Conservation (phyloP, 2,329 filamentous ascomycete species). For the Alternaria triticina region DNA sequence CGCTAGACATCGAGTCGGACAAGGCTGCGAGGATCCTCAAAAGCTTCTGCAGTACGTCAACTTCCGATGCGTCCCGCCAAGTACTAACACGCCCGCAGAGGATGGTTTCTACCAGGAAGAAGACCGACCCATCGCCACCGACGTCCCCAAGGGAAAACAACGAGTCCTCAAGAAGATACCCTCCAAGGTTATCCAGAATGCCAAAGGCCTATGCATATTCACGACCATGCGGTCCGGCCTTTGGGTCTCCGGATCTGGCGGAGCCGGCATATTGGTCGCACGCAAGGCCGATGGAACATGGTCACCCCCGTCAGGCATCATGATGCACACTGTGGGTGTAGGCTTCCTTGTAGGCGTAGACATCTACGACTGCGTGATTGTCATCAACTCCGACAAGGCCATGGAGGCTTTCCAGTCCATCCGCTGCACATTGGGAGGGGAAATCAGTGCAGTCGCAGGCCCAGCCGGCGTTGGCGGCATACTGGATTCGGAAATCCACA, state of each 20-base stretch:
- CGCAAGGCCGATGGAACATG: slow-evolving; percentile 85
- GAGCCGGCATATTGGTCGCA: slow-evolving; percentile 84
- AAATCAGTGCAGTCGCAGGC: slow-evolving; percentile 77
- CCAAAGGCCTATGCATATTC: slow-evolving; percentile 90
- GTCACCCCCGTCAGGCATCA: slow-evolving; percentile 89
- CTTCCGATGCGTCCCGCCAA: slow-evolving; percentile 23
- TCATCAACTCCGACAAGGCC: slow-evolving; percentile 86
- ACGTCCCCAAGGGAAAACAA: slow-evolving; percentile 67
- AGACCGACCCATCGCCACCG: slow-evolving; percentile 50
- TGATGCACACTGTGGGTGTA: slow-evolving; percentile 86
- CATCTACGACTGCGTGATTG: slow-evolving; percentile 93
- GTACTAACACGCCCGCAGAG: slow-evolving; percentile 49
- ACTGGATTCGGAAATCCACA: slow-evolving; percentile 72
- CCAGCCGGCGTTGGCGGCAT: slow-evolving; percentile 79
- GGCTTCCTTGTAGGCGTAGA: slow-evolving; percentile 92
- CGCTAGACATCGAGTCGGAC: slow-evolving; percentile 86
- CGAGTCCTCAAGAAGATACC: slow-evolving; percentile 83
- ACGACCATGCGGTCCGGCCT: slow-evolving; percentile 93
- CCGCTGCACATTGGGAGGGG: slow-evolving; percentile 79
- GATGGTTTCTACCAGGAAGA: slow-evolving; percentile 73
- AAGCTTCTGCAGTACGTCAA: slow-evolving; percentile 82
- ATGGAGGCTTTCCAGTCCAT: slow-evolving; percentile 83
- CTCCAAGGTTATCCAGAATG: slow-evolving; percentile 79
- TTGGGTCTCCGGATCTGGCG: slow-evolving; percentile 89
- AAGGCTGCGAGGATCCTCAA: slow-evolving; percentile 89